These are phyloP conservation scores for Xylaria telfairii DNA, from an alignment of 495 filamentous ascomycete species.

Conservation along the genomic window DNA sequence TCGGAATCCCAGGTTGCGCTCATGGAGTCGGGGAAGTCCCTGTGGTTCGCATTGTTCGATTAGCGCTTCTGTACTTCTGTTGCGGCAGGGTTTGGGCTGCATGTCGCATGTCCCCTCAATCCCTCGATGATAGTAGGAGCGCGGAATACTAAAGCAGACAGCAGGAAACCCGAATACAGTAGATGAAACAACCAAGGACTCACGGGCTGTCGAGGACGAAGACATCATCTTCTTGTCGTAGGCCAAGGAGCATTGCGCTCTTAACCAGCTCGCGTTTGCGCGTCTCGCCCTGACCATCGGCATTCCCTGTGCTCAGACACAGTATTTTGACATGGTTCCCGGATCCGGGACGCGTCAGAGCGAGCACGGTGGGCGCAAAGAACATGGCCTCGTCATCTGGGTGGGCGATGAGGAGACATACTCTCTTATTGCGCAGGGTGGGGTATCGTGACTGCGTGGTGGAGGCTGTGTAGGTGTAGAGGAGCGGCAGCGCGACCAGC, in stretches of 20 bases:
- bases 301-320: slow-evolving; percentile 88
- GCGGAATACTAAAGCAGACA: background rate
- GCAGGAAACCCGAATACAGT: background rate
- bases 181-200: slow-evolving; percentile 24
- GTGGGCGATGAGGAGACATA: slow-evolving; percentile 92
- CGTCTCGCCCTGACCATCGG: slow-evolving; percentile 82
- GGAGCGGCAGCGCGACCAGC: slow-evolving; percentile 59
- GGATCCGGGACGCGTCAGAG: slow-evolving; percentile 71
- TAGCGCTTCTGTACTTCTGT: background rate
- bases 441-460: slow-evolving; percentile 67
- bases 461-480: slow-evolving; percentile 66
- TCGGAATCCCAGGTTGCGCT: slow-evolving; percentile 71
- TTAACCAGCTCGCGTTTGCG: slow-evolving; percentile 83
- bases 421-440: slow-evolving; percentile 74
- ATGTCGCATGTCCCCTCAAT: background rate
- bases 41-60: slow-evolving; percentile 29
- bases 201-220: slow-evolving; percentile 77
- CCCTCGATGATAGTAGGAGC: background rate
- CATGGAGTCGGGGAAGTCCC: slow-evolving; percentile 88
- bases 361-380: slow-evolving; percentile 86
- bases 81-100: background rate
- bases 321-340: slow-evolving; percentile 93
- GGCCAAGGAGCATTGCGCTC: slow-evolving; percentile 74
- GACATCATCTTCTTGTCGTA: slow-evolving; percentile 75
- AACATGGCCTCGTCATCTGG: slow-evolving; percentile 99